phyloP scores from a whole-genome alignment of 176 grass and related monocot species.

The Avena eriantha region DNA sequence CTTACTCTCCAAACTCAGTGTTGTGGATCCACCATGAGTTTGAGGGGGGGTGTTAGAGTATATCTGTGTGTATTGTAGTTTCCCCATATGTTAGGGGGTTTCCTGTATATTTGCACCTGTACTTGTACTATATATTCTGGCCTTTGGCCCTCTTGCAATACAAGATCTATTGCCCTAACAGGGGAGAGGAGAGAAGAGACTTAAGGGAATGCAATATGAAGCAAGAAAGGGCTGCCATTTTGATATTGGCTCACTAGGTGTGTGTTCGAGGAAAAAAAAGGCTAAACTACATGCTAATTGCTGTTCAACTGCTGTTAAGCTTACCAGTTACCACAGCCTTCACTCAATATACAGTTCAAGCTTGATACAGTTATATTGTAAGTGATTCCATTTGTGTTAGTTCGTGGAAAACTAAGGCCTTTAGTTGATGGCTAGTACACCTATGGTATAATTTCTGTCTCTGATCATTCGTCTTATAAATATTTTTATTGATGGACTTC shows the following conservation, averaged over 20 bases:
- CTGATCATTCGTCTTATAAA: neutral
- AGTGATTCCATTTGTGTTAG: conserved; percentile 20
- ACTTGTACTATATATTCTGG: too few relatives aligned
- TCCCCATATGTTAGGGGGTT: too few relatives aligned
- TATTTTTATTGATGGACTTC: neutral
- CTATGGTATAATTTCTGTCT: conserved; percentile 18
- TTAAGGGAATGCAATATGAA: neutral
- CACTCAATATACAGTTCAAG: neutral
- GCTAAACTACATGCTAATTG: neutral
- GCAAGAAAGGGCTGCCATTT: conserved; percentile 11
- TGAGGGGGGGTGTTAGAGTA: too few relatives aligned
- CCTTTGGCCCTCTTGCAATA: too few relatives aligned
- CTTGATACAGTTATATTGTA: neutral
- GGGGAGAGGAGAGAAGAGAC: neutral
- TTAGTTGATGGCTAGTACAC: neutral
- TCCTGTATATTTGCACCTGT: too few relatives aligned
- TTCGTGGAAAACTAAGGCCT: conserved; percentile 14
- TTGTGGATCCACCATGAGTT: too few relatives aligned
- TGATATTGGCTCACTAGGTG: neutral
- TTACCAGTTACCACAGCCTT: conserved; percentile 2
- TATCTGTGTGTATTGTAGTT: too few relatives aligned
- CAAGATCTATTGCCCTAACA: too few relatives aligned
- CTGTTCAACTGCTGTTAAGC: neutral
- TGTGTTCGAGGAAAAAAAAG: neutral
- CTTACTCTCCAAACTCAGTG: too few relatives aligned